A percentile compares a stretch with the other conserved stretches of the same genome.
Evolutionary conservation across 306 rosid genomes (phyloP).

Genomic region (Cucurbita ficifolia): DNA sequence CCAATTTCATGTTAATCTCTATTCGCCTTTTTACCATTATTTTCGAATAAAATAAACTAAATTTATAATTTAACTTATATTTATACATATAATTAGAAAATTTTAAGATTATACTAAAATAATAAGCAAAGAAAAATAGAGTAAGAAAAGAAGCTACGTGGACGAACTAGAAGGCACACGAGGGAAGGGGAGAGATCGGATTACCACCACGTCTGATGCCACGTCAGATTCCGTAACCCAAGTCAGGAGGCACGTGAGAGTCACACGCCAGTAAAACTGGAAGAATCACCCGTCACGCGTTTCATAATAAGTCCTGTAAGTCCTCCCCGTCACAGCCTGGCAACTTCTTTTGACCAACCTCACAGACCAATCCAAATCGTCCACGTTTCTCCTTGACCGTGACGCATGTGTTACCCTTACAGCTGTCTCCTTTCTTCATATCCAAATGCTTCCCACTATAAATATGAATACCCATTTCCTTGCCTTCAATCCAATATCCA

Average conservation of each 20-base stretch:
- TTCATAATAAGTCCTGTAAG: background rate
- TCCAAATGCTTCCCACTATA: background rate
- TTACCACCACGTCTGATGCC: background rate
- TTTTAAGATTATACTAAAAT: too few species aligned
- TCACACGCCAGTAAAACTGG: background rate
- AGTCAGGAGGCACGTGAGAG: background rate
- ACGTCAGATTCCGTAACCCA: background rate
- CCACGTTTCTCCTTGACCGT: background rate
- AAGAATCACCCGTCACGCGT: background rate
- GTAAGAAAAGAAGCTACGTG: background rate
- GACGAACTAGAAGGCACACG: background rate
- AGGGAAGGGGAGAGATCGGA: background rate
- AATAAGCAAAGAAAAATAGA: background rate
- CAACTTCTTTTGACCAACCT: background rate
- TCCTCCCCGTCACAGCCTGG: conserved; percentile 1
- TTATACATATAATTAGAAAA: too few species aligned
- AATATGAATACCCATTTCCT: background rate
- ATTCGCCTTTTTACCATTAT: too few species aligned
- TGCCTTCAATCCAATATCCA: too few species aligned
- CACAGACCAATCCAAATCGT: background rate
- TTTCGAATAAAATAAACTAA: too few species aligned
- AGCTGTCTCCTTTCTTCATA: conserved; percentile 4
- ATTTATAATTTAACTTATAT: too few species aligned
- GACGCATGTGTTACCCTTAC: background rate
- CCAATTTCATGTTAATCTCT: background rate